Base-by-base conservation (phyloP, 306 rosid species). In the Carpinus fangiana region DNA sequence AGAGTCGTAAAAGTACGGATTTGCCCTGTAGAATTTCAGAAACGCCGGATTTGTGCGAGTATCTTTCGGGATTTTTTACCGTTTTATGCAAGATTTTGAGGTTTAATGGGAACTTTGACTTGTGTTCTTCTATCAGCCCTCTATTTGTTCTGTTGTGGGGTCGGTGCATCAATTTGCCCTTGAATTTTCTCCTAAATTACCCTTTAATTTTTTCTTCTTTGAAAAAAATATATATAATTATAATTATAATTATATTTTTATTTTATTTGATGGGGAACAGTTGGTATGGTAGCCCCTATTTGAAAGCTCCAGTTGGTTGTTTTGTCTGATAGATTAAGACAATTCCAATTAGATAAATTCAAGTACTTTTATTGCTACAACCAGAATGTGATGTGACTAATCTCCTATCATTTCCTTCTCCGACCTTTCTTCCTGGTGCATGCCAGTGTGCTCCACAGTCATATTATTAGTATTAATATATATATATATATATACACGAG, bases 1-100 rank as follows among this genome's bases (percentile, higher is more conserved):
- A 55, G n/a, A 0, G 0, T 0, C 3, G 0, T 0, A 45, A 68
- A 84, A 84, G 16, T 89, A 92, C 96, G 0, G 45, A 51, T 53
- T 38, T 86, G 45, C 66, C 79, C 72, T 50, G 12, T 0, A 0
- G 0, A 34, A 18, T 14, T 0, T n/a, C 1, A 1, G 41, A 62
- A n/a, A 31, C 8, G 50, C 48, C 64, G 23, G 61, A 76, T 76
- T 76, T n/a, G 79, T 76, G 2, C 12, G 23, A 50, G 14, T 48
- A 12, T 76, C 73, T 50, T 38, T 11, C 23, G 34, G 72, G 51
- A 76, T 66, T 77, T 77, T 77, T 13, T 66, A 53, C 72, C 73
- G 73, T 50, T 76, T 76, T 3, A 36, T 34, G 43, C 47, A 62
- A 56, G 68, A 47, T 59, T 78, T 23, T 20, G 20, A 45, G 59